A percentile compares a stretch with the other conserved stretches of the same genome.
phyloP scores from a whole-genome alignment of 768 basidiomycete genomes.

The Cubamyces lactineus region DNA sequence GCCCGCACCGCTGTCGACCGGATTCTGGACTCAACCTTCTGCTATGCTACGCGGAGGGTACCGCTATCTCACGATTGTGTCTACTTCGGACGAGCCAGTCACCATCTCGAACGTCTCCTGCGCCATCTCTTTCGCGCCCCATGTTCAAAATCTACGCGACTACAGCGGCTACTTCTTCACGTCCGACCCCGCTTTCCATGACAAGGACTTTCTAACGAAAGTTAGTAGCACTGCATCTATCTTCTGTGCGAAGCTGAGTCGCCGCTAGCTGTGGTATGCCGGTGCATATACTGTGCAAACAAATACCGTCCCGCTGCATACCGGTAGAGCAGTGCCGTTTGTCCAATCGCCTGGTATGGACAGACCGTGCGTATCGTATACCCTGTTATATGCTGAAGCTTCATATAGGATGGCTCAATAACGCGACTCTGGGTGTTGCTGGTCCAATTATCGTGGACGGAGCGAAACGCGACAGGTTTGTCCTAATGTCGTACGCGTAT shows the following conservation, averaged over 20 bases:
- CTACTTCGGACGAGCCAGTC: constrained; percentile 37
- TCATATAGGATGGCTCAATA: constrained; percentile 53
- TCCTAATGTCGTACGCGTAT: neutral
- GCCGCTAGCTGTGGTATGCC: constrained; percentile 53
- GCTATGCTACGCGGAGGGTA: constrained; percentile 53
- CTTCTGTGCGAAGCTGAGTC: constrained; percentile 1
- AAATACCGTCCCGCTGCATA: constrained; percentile 54
- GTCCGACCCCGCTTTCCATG: constrained; percentile 46
- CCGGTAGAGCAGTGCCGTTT: constrained; percentile 53
- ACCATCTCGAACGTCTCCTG: constrained; percentile 54
- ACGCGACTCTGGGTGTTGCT: constrained; percentile 55
- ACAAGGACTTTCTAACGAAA: constrained; percentile 55
- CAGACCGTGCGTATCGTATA: neutral
- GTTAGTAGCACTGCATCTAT: neutral
- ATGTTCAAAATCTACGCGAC: constrained; percentile 48
- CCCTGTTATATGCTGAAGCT: constrained; percentile 4
- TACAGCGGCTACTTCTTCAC: constrained; percentile 60
- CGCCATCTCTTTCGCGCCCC: constrained; percentile 57
- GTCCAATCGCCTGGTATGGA: constrained; percentile 41
- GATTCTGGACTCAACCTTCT: constrained; percentile 53
- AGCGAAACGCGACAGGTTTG: constrained; percentile 59
- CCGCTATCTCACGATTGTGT: constrained; percentile 54
- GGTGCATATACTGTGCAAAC: constrained; percentile 67
- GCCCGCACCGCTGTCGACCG: constrained; percentile 40
- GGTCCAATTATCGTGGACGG: constrained; percentile 66